phyloP scores from a whole-genome alignment of 768 basidiomycete species.

The Porpolomopsis calyptriformis region DNA sequence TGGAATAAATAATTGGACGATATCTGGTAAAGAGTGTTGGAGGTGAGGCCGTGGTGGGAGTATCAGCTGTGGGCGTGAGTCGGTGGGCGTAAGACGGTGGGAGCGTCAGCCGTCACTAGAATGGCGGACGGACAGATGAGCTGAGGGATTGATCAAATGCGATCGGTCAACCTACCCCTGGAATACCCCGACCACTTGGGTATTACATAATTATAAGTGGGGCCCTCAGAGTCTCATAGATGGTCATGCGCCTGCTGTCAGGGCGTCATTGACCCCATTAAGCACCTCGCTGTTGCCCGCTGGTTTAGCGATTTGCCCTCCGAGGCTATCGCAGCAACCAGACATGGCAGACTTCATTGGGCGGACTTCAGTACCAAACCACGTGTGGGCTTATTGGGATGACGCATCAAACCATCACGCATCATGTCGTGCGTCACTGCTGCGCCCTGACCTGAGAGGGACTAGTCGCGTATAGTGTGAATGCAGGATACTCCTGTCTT shows the following conservation, averaged over 20 bases:
- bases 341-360: background rate
- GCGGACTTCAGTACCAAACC: background rate
- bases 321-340: background rate
- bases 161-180: background rate
- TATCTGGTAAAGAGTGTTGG: background rate
- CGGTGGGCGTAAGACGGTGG: no score
- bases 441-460: no score
- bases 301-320: no score
- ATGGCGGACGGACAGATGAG: background rate
- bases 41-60: background rate
- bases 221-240: no score
- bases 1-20: background rate
- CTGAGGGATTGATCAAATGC: background rate
- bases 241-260: no score
- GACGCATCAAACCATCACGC: background rate
- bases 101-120: no score
- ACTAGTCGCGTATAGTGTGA: no score
- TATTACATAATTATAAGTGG: background rate
- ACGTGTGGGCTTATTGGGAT: background rate
- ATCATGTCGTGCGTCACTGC: no score
- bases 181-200: background rate
- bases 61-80: no score
- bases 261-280: no score
- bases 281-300: no score
- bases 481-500: no score